Conservation (phyloP, 1,284 basidiomycete species). For the Vanrija humicola region DNA sequence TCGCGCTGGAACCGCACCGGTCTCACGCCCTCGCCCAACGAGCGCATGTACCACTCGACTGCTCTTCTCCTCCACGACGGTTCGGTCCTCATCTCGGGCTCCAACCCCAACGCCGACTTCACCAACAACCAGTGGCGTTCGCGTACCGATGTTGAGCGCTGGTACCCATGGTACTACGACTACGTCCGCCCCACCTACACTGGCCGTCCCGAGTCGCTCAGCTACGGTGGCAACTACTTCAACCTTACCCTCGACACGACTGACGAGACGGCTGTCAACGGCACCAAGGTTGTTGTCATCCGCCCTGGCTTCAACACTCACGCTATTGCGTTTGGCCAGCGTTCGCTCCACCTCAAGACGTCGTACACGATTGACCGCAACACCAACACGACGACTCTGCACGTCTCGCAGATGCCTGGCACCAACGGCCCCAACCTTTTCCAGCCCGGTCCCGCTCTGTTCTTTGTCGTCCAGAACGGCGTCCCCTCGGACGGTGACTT, state of each 20-base stretch:
- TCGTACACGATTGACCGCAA: constrained; percentile 75
- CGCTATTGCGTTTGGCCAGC: constrained; percentile 63
- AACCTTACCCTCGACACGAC: constrained; percentile 64
- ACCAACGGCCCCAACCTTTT: constrained; percentile 63
- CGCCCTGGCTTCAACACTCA: constrained; percentile 93
- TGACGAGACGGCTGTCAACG: constrained; percentile 50
- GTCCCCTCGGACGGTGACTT: constrained; percentile 72
- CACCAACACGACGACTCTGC: constrained; percentile 63
- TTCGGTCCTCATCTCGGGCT: constrained; percentile 81
- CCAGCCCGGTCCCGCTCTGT: constrained; percentile 77
- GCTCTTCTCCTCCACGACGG: constrained; percentile 85
- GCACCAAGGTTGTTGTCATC: constrained; percentile 69
- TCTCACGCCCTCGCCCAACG: constrained; percentile 56
- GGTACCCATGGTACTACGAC: constrained; percentile 55
- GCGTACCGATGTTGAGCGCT: constrained; percentile 44
- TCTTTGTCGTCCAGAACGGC: constrained; percentile 76
- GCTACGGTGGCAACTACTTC: constrained; percentile 78
- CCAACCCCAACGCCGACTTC: constrained; percentile 86
- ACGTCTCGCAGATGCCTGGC: constrained; percentile 73
- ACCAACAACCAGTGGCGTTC: constrained; percentile 45
- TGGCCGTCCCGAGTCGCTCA: constrained; percentile 31
- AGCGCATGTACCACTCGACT: constrained; percentile 82
- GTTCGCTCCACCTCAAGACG: constrained; percentile 64
- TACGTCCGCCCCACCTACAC: constrained; percentile 60
- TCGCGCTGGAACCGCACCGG: constrained; percentile 69